Base-by-base conservation (phyloP, 2,329 filamentous ascomycete genomes). In the Acephala macrosclerotiorum region DNA sequence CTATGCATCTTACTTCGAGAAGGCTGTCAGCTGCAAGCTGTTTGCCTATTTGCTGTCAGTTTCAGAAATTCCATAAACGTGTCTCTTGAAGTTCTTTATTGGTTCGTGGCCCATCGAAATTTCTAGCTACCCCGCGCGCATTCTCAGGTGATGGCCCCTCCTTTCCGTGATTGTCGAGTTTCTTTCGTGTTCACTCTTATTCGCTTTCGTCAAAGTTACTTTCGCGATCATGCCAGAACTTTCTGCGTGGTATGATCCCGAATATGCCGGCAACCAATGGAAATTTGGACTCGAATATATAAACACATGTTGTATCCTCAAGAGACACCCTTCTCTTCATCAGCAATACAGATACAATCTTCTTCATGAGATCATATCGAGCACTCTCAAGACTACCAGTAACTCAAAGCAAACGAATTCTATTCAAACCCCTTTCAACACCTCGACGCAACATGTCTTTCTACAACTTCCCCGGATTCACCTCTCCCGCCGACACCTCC, bases 371-470 rank as follows among this genome's bases (percentile, higher is more conserved):
- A 70, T 62, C 71, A 66, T 64, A 58, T 59, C 64, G 68, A 68
- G 58, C 64, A 63, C 49, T 70, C 53, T 64, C 66, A 61, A 70
- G 64, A 69, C 59, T 68, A 42, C 59, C 53, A 59, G 51, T 55
- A 61, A 58, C 60, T 49, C 53, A 61, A 62, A 35, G 26, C 35
- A 64, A 63, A 59, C 63, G 61, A 71, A 22, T 61, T 60, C 51
- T 65, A 58, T 64, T 75, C 47, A 68, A 74, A 66, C 70, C 77
- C 72, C 45, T 70, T 63, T 72, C 25, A 63, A 63, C 26, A 66
- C 53, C 61, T 55, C 73, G 58, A 64, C 71, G 70, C 80, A 88
- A 77, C 77, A 89, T 89, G 87, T 83, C 86, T 71, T 80, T 89
- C 80, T 53, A 53, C 49, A 53, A 53, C 25, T 88, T 88, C 80